phyloP scores from a whole-genome alignment of 2,329 filamentous ascomycete species.

The Diplodia mutila region DNA sequence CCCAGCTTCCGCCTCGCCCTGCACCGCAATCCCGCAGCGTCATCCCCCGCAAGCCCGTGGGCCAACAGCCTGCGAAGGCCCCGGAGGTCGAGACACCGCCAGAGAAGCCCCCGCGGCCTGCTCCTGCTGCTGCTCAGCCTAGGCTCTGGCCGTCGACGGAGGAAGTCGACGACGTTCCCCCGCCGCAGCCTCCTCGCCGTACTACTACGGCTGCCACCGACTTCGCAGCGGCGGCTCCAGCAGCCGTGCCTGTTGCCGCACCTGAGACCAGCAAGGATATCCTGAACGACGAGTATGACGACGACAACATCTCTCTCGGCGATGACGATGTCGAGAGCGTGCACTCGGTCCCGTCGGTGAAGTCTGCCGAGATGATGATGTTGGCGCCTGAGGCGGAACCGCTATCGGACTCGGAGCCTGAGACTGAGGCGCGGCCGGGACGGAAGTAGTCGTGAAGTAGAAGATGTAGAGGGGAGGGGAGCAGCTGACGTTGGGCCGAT shows the following conservation, averaged over 20 bases:
- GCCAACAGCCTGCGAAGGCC: background rate
- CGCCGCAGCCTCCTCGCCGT: background rate
- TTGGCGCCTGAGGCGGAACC: constrained; percentile 20
- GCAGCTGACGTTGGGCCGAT: too few relatives aligned
- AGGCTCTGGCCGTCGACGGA: background rate
- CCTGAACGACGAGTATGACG: constrained; percentile 6
- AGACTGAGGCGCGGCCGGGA: background rate
- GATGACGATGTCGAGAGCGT: constrained; percentile 16
- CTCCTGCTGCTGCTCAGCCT: background rate
- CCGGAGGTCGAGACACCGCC: background rate
- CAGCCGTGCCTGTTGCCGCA: background rate
- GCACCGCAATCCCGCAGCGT: background rate
- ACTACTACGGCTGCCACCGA: background rate
- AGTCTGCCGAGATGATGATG: constrained; percentile 5
- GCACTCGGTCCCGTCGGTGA: background rate
- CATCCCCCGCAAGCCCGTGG: constrained; percentile 8
- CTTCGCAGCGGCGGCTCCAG: background rate
- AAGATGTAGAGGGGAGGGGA: background rate
- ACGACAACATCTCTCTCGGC: background rate
- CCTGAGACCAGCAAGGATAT: background rate
- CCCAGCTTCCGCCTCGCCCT: background rate
- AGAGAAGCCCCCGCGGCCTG: constrained; percentile 8
- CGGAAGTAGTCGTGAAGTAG: background rate
- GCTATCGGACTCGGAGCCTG: constrained; percentile 1
- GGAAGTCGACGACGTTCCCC: background rate